phyloP scores from a whole-genome alignment of 192 early-diverging fungal genomes.

The Phlyctochytrium arcticum region DNA sequence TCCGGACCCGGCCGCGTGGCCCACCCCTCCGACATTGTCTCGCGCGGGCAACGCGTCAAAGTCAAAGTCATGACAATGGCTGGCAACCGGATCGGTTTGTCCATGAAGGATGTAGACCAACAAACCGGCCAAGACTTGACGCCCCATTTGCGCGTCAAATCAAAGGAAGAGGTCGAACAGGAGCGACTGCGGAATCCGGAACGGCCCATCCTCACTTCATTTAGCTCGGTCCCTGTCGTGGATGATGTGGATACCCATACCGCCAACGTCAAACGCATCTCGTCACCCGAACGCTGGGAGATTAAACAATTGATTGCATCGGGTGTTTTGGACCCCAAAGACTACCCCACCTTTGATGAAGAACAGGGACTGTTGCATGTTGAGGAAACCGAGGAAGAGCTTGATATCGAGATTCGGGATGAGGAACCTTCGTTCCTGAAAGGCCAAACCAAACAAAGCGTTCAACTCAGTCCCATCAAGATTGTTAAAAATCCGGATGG shows the following conservation, averaged over 20 bases:
- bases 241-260: conserved; percentile 38
- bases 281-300: conserved; percentile 95
- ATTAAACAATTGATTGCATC: conserved; percentile 97
- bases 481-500: conserved; percentile 98
- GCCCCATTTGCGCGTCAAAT: conserved; percentile 70
- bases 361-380: conserved; percentile 75
- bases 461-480: conserved; percentile 92
- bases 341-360: conserved; percentile 86
- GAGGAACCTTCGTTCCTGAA: conserved; percentile 93
- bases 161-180: conserved; percentile 58
- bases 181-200: conserved; percentile 64
- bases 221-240: conserved; percentile 38
- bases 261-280: conserved; percentile 67
- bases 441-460: conserved; percentile 80
- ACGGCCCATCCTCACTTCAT: conserved; percentile 54
- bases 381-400: conserved; percentile 88
- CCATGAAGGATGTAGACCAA: conserved; percentile 98
- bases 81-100: conserved; percentile 76
- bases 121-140: conserved; percentile 81
- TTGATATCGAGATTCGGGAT: conserved; percentile 95
- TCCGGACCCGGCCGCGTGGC: conserved; percentile 59
- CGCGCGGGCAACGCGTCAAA: conserved; percentile 74
- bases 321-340: conserved; percentile 78
- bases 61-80: conserved; percentile 94
- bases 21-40: conserved; percentile 84